Conservation (phyloP, 768 basidiomycete genomes). For the Naganishia onofrii region DNA sequence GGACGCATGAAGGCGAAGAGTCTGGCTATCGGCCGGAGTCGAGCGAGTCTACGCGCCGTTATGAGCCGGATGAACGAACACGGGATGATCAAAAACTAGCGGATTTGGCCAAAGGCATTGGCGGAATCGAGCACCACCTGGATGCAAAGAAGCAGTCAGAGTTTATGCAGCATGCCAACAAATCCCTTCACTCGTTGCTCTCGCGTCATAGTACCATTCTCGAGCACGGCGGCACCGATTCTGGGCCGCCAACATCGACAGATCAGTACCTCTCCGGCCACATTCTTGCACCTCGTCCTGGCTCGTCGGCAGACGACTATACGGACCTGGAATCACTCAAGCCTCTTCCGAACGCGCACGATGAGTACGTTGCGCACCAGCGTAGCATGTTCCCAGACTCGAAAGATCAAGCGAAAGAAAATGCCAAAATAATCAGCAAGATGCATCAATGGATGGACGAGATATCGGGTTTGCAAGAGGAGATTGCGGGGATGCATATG, state of each 20-base stretch:
- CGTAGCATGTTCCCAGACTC: neutral
- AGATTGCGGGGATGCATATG: constrained; percentile 16
- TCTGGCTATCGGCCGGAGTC: neutral
- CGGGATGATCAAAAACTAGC: neutral
- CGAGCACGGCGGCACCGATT: constrained; percentile 13
- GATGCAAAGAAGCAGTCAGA: constrained; percentile 12
- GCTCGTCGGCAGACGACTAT: neutral
- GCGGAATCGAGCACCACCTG: neutral
- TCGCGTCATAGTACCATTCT: constrained; percentile 6
- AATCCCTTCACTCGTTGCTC: constrained; percentile 5
- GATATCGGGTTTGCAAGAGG: constrained; percentile 5
- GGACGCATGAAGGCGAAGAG: neutral
- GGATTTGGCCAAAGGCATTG: neutral
- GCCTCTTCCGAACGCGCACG: constrained; percentile 1
- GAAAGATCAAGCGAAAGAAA: constrained; percentile 3
- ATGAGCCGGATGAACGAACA: no score
- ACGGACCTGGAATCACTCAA: constrained; percentile 9
- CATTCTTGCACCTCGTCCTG: neutral
- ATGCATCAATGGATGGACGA: constrained; percentile 23
- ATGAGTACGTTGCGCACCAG: constrained; percentile 11
- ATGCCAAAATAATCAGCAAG: neutral
- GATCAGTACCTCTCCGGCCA: neutral
- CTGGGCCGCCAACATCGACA: constrained; percentile 3
- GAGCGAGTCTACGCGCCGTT: neutral
- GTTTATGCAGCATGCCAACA: constrained; percentile 18